A percentile compares a stretch with the other conserved stretches of the same genome.
These are phyloP conservation scores for Auriscalpium vulgare DNA, from an alignment of 768 basidiomycete species.

Conservation along the genomic window DNA sequence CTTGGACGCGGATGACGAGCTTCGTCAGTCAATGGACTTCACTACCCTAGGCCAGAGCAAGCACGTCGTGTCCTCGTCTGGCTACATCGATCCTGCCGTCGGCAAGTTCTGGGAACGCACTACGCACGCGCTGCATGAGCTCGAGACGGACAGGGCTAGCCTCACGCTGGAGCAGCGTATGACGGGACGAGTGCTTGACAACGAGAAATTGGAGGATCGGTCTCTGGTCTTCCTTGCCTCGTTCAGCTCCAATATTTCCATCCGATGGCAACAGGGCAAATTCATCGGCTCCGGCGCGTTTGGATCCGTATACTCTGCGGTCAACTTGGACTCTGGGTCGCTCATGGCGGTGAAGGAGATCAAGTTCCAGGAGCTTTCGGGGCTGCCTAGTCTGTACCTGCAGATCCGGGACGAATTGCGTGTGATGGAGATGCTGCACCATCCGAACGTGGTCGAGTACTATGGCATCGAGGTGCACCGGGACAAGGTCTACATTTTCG, in stretches of 20 bases:
- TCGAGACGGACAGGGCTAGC: conserved; percentile 59
- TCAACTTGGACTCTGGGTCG: conserved; percentile 91
- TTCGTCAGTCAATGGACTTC: conserved; percentile 32
- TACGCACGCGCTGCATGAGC: conserved; percentile 43
- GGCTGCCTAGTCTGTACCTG: conserved; percentile 78
- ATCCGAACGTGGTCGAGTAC: conserved; percentile 86
- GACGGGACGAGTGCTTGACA: conserved; percentile 88
- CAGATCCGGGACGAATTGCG: conserved; percentile 94
- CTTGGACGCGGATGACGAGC: conserved; percentile 43
- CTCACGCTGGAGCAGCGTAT: conserved; percentile 64
- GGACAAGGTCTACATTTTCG: conserved; percentile 97
- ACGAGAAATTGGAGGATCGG: conserved; percentile 88
- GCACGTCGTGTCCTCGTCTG: conserved; percentile 23
- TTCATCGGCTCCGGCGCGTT: conserved; percentile 99
- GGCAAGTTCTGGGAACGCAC: conserved; percentile 72
- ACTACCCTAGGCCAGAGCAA: conserved; percentile 27
- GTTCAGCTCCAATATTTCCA: conserved; percentile 90
- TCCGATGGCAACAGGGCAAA: conserved; percentile 96
- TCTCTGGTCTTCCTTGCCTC: conserved; percentile 92
- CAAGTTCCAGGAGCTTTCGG: conserved; percentile 47
- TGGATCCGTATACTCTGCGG: conserved; percentile 98
- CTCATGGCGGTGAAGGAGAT: conserved; percentile 99
- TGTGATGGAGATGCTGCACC: conserved; percentile 94
- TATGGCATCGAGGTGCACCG: conserved; percentile 93
- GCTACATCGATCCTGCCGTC: conserved; percentile 56